Evolutionary conservation across 306 rosid genomes (phyloP), one percentile per base, ranked within the genome.

Genomic region (Prunus padus): DNA sequence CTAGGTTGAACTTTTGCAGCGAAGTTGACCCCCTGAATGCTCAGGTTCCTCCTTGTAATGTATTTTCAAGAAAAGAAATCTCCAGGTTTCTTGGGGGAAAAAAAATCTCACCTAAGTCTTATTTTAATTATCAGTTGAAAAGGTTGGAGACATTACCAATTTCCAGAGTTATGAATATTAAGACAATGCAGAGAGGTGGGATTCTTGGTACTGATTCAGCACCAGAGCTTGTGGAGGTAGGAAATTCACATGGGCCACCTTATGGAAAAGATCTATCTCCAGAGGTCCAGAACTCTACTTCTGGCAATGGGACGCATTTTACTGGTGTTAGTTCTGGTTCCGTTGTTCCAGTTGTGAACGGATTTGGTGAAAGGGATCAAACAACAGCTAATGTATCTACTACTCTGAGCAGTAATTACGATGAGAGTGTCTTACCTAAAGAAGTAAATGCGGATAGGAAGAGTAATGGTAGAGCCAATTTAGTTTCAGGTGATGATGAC

Each of bases 61-160:
- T 85, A 61, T 89, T 95, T 78, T 92, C 97, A 65, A 95, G 82
- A 80, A 89, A 82, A 66, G 90, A 89, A 72, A 90, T 92, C 93
- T 86, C 96, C 76, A 74, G 75, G 71, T 95, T 84, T 83, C 79
- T 84, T n/a, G 82, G 72, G 76, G 89, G 82, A 59, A 89, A 86
- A 76, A 82, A 71, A 82, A 69, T 87, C 55, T 76, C 92, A 42
- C 89, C 88, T 47, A 85, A 83, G 69, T 77, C 83, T 67, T 85
- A 79, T 83, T 84, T 79, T 51, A 84, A 75, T 79, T 74, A 68
- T 83, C 87, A 76, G 72, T 74, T 74, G 64, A 80, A 83, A 68
- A 78, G 79, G 65, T 73, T 76, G 75, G 87, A 83, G 82, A 47
- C 55, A 26, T 60, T 68, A 67, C 80, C 86, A 68, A 62, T 83